Percentiles rank a stretch among this genome's conserved stretches.
Evolutionary conservation across 305 asterid genomes (phyloP).

Genomic region (Fraxinus albicans): DNA sequence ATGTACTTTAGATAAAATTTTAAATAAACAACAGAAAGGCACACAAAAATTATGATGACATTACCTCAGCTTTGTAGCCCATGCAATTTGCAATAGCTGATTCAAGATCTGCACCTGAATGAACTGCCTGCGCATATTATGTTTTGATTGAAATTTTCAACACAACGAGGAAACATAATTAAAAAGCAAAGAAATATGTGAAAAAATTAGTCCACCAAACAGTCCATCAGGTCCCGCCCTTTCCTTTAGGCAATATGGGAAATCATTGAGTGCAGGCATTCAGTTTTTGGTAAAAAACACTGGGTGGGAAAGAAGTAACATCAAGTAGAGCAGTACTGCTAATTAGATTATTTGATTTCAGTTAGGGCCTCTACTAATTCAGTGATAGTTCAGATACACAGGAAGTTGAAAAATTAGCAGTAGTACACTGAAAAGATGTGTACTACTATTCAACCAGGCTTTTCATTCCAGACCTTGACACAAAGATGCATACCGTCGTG

Average conservation of each 20-base stretch:
- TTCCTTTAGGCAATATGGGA: background rate
- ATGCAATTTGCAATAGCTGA: conserved; percentile 92
- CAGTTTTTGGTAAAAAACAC: background rate
- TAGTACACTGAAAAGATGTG: background rate
- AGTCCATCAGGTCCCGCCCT: background rate
- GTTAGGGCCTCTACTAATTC: background rate
- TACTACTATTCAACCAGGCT: background rate
- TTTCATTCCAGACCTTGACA: conserved; percentile 1
- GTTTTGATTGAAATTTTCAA: conserved; percentile 11
- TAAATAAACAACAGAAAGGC: conserved; percentile 9
- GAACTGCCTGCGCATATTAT: conserved; percentile 80
- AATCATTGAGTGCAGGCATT: conserved; percentile 6
- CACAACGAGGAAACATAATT: background rate
- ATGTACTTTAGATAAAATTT: conserved; percentile 21
- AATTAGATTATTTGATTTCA: background rate
- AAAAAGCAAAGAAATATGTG: background rate
- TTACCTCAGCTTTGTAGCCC: conserved; percentile 93
- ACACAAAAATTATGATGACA: conserved; percentile 10
- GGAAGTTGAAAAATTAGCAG: background rate
- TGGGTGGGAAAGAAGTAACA: background rate
- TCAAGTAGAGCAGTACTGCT: background rate
- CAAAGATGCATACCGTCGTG: conserved; percentile 12
- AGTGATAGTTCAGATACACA: background rate
- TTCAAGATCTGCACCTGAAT: conserved; percentile 99
- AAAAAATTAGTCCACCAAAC: background rate